phyloP scores from a whole-genome alignment of 768 basidiomycete species.

The Mrakia blollopis region DNA sequence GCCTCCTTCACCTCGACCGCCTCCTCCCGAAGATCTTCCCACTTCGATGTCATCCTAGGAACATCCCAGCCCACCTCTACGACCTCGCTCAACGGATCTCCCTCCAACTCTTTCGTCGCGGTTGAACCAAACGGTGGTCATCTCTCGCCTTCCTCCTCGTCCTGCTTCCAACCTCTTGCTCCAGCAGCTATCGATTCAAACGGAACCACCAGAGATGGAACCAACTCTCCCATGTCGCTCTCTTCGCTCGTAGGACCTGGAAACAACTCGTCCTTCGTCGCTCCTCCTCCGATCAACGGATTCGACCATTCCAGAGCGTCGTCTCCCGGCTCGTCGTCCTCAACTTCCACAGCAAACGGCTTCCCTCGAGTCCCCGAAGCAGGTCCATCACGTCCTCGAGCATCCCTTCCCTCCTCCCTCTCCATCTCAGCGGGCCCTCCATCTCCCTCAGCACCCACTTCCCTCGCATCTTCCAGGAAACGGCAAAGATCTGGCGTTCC shows the following conservation, averaged over 20 bases:
- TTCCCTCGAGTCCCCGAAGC: neutral
- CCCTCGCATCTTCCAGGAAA: neutral
- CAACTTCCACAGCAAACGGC: neutral
- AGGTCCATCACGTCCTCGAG: neutral
- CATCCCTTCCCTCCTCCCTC: neutral
- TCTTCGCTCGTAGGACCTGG: neutral
- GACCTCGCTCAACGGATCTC: neutral
- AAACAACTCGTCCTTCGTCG: neutral
- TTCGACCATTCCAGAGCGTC: neutral
- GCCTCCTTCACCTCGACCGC: neutral
- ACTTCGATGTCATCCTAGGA: slow-evolving; percentile 18
- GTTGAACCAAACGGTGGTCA: neutral
- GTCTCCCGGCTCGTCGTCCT: neutral
- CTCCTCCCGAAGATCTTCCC: neutral
- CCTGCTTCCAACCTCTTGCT: neutral
- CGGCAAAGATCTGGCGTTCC: neutral
- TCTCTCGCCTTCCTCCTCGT: neutral
- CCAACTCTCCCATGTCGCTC: neutral
- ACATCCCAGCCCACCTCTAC: neutral
- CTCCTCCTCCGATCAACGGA: neutral
- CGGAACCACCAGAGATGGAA: neutral
- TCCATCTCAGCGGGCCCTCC: neutral
- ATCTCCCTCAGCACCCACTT: neutral
- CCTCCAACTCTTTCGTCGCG: too few species aligned
- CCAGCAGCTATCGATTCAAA: neutral